Base-by-base conservation (phyloP, 2,329 filamentous ascomycete genomes). In the Calonectria fujianensis region DNA sequence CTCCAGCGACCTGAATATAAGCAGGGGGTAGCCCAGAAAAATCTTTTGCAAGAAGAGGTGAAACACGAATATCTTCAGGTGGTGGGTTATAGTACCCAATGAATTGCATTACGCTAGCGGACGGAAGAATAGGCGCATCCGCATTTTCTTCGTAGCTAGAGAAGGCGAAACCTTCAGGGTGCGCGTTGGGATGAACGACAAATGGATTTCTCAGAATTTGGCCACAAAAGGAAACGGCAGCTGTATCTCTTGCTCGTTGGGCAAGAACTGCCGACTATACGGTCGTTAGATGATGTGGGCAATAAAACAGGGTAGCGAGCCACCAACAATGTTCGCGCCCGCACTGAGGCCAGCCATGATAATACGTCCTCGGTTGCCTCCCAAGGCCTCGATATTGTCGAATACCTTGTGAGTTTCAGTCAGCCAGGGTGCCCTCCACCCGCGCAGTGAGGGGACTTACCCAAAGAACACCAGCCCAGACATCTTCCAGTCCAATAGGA, bases 321-420 rank as follows among this genome's bases (percentile, higher is more conserved):
- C 3, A 61, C 57, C 11, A 20, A 54, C 51, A 31, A 61, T 39
- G 20, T 61, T 61, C n/a, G n/a, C 57, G 35, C 57, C 57, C 4
- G 57, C 57, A 18, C 57, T 61, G 4, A 61, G 57, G 37, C 57
- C 57, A 61, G 32, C 57, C 20, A 61, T 37, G 8, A 61, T 18
- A 24, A 61, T 35, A 27, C n/a, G 13, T 4, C 16, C 11, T 39
- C 6, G 2, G n/a, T 24, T 9, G 1, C 32, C 57, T 18, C 57
- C 57, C 2, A 61, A 35, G 14, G 35, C 27, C 37, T 39, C n/a
- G 2, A 61, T 39, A 13, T 61, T 61, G 4, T 61, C 57, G 29
- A 61, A 61, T 10, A 61, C 57, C 57, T 61, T 5, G 16, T 4
- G 3, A 18, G 29, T 39, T 16, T 61, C 39, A 61, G 20, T 11